These are phyloP conservation scores for Chaetomium tenue DNA, from an alignment of 495 filamentous ascomycete genomes.

Conservation along the genomic window DNA sequence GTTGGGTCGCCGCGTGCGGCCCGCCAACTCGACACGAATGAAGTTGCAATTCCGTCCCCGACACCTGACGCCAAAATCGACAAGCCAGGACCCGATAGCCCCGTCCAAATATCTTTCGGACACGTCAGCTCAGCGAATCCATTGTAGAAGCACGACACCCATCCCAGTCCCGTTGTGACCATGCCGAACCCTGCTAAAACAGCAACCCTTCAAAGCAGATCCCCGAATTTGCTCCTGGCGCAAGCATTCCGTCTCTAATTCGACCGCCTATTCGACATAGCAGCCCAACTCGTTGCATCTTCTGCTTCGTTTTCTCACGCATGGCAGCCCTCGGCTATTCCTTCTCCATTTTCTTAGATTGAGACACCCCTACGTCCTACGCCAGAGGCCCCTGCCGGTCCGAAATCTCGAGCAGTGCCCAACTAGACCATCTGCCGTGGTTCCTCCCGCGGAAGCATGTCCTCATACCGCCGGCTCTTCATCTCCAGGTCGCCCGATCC, in stretches of 20 bases:
- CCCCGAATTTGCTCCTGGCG: background rate
- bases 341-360: background rate
- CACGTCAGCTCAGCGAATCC: background rate
- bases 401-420: background rate
- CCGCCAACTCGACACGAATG: background rate
- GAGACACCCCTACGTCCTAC: background rate
- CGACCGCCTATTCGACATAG: background rate
- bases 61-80: slow-evolving; percentile 16
- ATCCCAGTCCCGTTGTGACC: background rate
- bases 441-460: slow-evolving; percentile 44
- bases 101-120: background rate
- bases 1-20: background rate
- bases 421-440: slow-evolving; percentile 48
- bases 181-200: background rate
- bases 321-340: no score
- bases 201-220: background rate
- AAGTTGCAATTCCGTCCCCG: slow-evolving; percentile 8
- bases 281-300: background rate
- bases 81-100: background rate
- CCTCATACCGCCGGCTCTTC: slow-evolving; percentile 47
- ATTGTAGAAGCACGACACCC: background rate
- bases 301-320: background rate
- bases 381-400: background rate
- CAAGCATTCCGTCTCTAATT: background rate
- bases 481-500: slow-evolving; percentile 40